These are phyloP conservation scores for Thuidium tamariscinum DNA, from an alignment of 225 moss, liverwort and hornwort genomes.

Conservation along the genomic window DNA sequence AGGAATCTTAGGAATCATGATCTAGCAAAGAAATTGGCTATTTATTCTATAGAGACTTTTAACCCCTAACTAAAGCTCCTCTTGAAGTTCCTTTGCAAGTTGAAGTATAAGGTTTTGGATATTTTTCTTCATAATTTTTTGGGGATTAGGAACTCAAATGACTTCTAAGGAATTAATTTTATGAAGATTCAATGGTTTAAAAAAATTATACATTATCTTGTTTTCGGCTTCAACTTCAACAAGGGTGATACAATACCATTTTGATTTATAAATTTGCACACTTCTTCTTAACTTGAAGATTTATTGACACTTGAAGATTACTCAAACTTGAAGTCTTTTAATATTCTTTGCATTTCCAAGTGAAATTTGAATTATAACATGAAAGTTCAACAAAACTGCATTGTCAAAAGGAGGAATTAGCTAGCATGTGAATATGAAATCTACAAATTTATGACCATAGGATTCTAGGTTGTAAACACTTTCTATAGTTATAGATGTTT, in stretches of 20 bases:
- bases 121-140: not conserved
- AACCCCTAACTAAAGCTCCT: not conserved
- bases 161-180: too few species aligned
- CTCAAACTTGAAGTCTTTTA: too few species aligned
- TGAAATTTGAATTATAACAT: too few species aligned
- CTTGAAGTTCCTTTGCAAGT: accelerated
- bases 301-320: too few species aligned
- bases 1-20: not conserved
- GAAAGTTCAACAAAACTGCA: not conserved
- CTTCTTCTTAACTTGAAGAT: too few species aligned
- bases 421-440: too few species aligned
- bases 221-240: not conserved
- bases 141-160: not conserved
- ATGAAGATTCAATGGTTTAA: not conserved
- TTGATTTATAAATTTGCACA: not conserved
- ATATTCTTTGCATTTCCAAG: not conserved
- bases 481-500: too few species aligned
- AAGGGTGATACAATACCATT: not conserved
- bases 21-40: not conserved
- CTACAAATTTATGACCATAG: too few species aligned
- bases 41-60: not conserved
- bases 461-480: too few species aligned
- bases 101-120: not conserved
- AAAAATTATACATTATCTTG: not conserved
- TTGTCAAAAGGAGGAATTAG: not conserved